Conservation (phyloP, 352 stramenopile genomes). For the Phytopythium kandeliae region DNA sequence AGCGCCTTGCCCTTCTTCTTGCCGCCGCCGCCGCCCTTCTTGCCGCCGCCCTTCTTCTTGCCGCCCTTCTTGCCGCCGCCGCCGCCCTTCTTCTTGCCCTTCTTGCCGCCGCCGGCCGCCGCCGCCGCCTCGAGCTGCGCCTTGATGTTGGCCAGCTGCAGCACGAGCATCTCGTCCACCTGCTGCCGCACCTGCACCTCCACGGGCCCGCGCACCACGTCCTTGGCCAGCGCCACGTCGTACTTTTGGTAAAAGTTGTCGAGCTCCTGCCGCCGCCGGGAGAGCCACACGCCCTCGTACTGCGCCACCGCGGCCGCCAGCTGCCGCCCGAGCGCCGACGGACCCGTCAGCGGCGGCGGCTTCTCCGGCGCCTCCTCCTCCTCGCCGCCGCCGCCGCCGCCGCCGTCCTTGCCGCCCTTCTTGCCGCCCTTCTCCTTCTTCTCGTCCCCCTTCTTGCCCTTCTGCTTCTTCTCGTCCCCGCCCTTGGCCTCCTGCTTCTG, state of each 20-base stretch:
- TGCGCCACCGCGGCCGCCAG: conserved; percentile 49
- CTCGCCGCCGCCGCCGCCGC: conserved; percentile 28
- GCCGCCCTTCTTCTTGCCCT: conserved; percentile 54
- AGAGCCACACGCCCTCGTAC: conserved; percentile 87
- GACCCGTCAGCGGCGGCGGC: conserved; percentile 78
- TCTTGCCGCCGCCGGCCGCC: conserved; percentile 65
- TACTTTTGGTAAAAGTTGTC: conserved; percentile 94
- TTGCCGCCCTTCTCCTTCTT: conserved; percentile 58
- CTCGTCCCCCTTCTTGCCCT: too few species aligned
- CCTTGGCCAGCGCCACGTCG: conserved; percentile 89
- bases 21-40: conserved; percentile 28
- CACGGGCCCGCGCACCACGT: conserved; percentile 84
- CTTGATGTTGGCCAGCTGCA: conserved; percentile 94
- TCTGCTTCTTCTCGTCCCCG: too few species aligned
- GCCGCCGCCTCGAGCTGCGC: conserved; percentile 74
- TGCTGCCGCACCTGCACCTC: conserved; percentile 83
- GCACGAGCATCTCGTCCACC: conserved; percentile 93
- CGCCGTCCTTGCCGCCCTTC: conserved; percentile 40
- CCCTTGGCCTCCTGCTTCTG: too few species aligned
- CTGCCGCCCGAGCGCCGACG: conserved; percentile 80
- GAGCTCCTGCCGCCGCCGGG: conserved; percentile 63
- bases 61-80: conserved; percentile 59
- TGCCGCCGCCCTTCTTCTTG: conserved; percentile 35
- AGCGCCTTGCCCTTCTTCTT: conserved; percentile 77
- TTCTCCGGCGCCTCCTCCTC: conserved; percentile 71